These are phyloP conservation scores for Nadsonia starkeyi-henricii DNA, from an alignment of 1,139 yeast species.

Conservation along the genomic window DNA sequence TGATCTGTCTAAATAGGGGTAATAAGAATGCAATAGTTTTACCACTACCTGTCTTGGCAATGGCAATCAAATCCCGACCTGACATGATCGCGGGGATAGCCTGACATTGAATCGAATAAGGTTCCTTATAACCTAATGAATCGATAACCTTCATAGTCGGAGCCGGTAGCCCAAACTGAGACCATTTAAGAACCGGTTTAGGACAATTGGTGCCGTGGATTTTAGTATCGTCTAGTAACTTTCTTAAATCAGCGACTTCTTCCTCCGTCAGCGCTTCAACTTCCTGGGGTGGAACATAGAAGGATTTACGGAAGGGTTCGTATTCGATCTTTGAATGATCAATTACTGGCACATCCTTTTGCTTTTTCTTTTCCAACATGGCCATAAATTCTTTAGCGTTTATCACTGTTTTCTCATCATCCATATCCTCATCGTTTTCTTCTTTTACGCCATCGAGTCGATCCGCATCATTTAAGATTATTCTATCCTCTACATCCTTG, in stretches of 20 bases:
- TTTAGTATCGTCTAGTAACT: slow-evolving; percentile 46
- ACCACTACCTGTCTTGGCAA: slow-evolving; percentile 95
- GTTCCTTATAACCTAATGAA: slow-evolving; percentile 40
- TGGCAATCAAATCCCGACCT: slow-evolving; percentile 83
- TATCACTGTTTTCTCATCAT: slow-evolving; percentile 21
- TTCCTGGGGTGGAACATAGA: slow-evolving; percentile 55
- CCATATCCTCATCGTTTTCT: slow-evolving; percentile 12
- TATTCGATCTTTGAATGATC: slow-evolving; percentile 37
- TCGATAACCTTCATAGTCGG: slow-evolving; percentile 40
- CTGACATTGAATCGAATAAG: slow-evolving; percentile 85
- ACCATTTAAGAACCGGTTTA: slow-evolving; percentile 63
- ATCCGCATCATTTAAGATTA: slow-evolving; percentile 12
- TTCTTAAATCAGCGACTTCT: slow-evolving; percentile 42
- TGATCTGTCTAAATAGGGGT: slow-evolving; percentile 73
- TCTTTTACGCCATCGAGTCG: slow-evolving; percentile 19
- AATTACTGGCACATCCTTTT: slow-evolving; percentile 29
- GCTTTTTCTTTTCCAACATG: slow-evolving; percentile 26
- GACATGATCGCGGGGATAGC: slow-evolving; percentile 84
- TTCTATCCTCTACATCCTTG: slow-evolving; percentile 10
- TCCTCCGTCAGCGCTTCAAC: slow-evolving; percentile 31
- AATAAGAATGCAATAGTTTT: slow-evolving; percentile 79
- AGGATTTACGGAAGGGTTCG: slow-evolving; percentile 43
- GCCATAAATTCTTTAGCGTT: slow-evolving; percentile 20
- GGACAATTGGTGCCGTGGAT: slow-evolving; percentile 48
- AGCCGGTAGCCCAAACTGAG: slow-evolving; percentile 65